These are phyloP conservation scores for Botrytis fabae DNA, from an alignment of 2,329 filamentous ascomycete species.

Conservation along the genomic window DNA sequence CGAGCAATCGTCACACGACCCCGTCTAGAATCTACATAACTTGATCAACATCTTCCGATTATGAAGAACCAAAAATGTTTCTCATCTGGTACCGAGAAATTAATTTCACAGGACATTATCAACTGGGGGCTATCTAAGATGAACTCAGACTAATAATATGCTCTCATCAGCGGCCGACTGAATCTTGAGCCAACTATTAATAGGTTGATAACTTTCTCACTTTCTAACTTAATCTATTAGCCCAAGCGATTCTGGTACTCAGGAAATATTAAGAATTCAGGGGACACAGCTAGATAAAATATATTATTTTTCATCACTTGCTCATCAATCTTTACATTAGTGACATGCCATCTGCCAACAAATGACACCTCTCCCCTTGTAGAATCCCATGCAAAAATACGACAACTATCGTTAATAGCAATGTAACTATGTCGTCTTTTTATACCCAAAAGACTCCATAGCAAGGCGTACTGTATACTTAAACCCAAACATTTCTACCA, in stretches of 20 bases:
- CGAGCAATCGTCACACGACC: not conserved
- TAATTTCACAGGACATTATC: too few species aligned
- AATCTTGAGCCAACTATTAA: not conserved
- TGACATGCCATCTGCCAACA: too few species aligned
- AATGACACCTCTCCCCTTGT: too few species aligned
- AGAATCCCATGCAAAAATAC: too few species aligned
- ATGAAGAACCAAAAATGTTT: not conserved
- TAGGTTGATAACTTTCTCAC: accelerated
- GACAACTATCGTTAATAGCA: too few species aligned
- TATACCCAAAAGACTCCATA: too few species aligned
- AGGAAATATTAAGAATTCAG: not conserved
- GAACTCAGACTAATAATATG: not conserved
- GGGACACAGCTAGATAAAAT: not conserved
- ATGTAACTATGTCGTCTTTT: too few species aligned
- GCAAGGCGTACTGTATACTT: too few species aligned
- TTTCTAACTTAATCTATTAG: accelerated
- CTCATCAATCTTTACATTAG: too few species aligned
- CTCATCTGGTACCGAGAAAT: too few species aligned
- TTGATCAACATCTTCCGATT: not conserved
- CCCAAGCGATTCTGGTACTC: not conserved
- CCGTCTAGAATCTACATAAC: not conserved
- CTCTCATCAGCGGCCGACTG: not conserved
- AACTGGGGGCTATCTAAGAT: not conserved
- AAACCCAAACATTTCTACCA: too few species aligned
- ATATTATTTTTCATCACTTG: not conserved